These are phyloP conservation scores for Erysimum cheiranthoides DNA, from an alignment of 345 rosid species.

Conservation along the genomic window DNA sequence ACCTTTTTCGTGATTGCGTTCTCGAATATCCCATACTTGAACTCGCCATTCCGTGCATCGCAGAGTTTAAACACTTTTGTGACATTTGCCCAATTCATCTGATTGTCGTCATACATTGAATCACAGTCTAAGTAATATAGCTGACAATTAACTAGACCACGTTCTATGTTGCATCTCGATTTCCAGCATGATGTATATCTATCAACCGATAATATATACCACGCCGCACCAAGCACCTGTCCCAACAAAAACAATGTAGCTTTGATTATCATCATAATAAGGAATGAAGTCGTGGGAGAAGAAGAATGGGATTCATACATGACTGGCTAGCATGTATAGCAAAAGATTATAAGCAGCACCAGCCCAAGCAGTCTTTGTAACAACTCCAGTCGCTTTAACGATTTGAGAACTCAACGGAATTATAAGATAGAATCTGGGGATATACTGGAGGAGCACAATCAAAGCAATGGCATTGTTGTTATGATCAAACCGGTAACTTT, in stretches of 20 bases:
- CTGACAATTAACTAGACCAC: slow-evolving; percentile 45
- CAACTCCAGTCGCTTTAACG: slow-evolving; percentile 82
- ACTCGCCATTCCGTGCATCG: slow-evolving; percentile 49
- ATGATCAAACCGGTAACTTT: slow-evolving; percentile 58
- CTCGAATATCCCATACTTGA: slow-evolving; percentile 69
- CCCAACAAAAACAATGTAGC: slow-evolving; percentile 9
- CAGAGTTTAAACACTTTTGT: slow-evolving; percentile 66
- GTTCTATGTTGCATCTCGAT: slow-evolving; percentile 59
- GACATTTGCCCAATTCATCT: slow-evolving; percentile 57
- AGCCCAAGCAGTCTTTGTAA: slow-evolving; percentile 93
- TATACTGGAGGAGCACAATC: slow-evolving; percentile 75
- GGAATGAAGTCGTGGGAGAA: not conserved
- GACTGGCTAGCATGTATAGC: slow-evolving; percentile 85
- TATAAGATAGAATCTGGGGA: slow-evolving; percentile 81
- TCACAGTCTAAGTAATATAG: slow-evolving; percentile 66
- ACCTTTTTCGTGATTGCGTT: slow-evolving; percentile 62
- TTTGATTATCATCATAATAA: not conserved
- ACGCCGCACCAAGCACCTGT: slow-evolving; percentile 83
- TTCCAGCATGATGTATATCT: slow-evolving; percentile 88
- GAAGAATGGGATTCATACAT: slow-evolving; percentile 53
- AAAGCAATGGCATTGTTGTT: slow-evolving; percentile 75
- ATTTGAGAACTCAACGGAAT: slow-evolving; percentile 86
- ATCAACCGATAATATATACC: slow-evolving; percentile 83
- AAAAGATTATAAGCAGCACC: slow-evolving; percentile 93
- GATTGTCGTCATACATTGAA: slow-evolving; percentile 43